Base-by-base conservation (phyloP, 495 filamentous ascomycete species). In the Xylaria flabelliformis region DNA sequence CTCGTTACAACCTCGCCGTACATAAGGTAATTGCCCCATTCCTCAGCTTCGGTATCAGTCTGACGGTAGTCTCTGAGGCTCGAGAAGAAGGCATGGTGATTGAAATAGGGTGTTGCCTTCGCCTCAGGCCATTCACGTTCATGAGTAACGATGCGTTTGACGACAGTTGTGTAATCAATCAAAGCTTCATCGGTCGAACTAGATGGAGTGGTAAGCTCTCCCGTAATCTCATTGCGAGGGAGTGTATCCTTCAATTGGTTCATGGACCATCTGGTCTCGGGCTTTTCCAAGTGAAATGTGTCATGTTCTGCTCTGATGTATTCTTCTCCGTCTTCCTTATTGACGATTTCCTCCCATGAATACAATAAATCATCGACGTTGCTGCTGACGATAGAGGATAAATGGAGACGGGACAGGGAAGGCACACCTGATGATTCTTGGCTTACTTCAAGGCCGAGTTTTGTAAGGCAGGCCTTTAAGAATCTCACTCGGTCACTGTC, bases 1-100 rank as follows among this genome's bases (percentile, higher is more conserved):
- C 94, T 97, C 19, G 96, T 98, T 51, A 98, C 85, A 4, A 97
- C 93, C 79, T 97, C 94, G 44, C 93, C 95, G 80, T 98, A 98
- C 67, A 99, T 83, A 7, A 98, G 79, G 58, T 88, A 84, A 15
- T 91, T 85, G 7, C 97, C 97, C 84, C 97, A 98, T 36, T 86
- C 80, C 3, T 86, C 83, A 0, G 89, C 87, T 1, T 87, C 86
- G 56, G 65, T 74, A 74, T 72, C 85, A 84, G 66, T 87, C 79
- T n/a, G 83, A 74, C 77, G 88, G 76, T 94, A 97, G 24, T 90
- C 80, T 2, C 82, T 80, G 6, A 99, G 83, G 72, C 92, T 92
- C 19, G 89, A 84, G 78, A 90, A 98, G 79, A 89, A 99, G 4
- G 90, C 85, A 70, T 90, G 80, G 76, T 98, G 94, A 74, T 96